A percentile compares a stretch with the other conserved stretches of the same genome.
phyloP scores from a whole-genome alignment of 306 rosid species.

The Dalbergia cultrata region DNA sequence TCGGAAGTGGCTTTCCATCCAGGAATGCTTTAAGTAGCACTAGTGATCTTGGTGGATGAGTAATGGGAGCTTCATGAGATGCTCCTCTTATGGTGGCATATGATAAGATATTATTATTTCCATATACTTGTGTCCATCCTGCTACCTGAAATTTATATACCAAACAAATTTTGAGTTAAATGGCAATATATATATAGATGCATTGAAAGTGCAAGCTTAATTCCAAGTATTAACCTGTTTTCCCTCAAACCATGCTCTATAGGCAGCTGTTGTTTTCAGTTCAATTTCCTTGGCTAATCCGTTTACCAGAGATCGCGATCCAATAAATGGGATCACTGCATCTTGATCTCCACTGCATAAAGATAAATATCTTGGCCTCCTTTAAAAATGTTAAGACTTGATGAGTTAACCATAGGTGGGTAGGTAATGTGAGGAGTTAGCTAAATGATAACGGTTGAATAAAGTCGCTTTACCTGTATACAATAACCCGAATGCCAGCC shows the following conservation, averaged over 20 bases:
- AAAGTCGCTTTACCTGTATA: constrained; percentile 46
- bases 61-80: constrained; percentile 47
- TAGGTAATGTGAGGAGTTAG: not conserved
- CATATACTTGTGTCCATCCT: constrained; percentile 57
- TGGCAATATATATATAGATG: not conserved
- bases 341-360: constrained; percentile 59
- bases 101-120: constrained; percentile 33
- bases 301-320: constrained; percentile 45
- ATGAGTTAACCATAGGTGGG: not conserved
- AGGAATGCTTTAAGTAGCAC: constrained; percentile 38
- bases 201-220: no score
- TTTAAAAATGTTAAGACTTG: not conserved
- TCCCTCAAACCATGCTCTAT: constrained; percentile 60
- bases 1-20: constrained; percentile 29
- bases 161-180: not conserved
- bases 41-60: constrained; percentile 53
- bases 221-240: constrained; percentile 49
- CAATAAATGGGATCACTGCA: constrained; percentile 47
- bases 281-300: constrained; percentile 44
- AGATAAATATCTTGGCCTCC: not conserved
- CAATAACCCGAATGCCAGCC: constrained; percentile 52
- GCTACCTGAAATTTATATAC: constrained; percentile 26
- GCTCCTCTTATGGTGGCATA: constrained; percentile 52
- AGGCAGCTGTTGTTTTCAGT: constrained; percentile 52
- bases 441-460: not conserved